phyloP scores from a whole-genome alignment of 2,329 filamentous ascomycete genomes.

The Aplosporella prunicola region DNA sequence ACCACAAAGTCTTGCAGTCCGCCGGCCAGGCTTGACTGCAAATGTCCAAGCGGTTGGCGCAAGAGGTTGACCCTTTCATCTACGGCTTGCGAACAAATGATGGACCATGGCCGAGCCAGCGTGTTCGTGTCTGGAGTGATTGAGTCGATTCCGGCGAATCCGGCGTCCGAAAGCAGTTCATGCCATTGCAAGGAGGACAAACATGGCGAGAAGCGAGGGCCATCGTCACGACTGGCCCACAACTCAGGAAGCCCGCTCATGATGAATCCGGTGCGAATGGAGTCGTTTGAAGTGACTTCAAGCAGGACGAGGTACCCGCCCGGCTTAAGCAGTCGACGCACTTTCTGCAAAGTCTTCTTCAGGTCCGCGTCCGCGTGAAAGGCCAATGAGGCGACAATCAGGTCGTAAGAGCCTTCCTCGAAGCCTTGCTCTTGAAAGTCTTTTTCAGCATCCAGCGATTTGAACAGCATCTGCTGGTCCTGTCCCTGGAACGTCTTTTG shows the following conservation, averaged over 20 bases:
- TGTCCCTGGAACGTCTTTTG: slow-evolving; percentile 1
- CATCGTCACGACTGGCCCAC: slow-evolving; percentile 26
- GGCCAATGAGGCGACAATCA: slow-evolving; percentile 14
- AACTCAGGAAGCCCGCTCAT: slow-evolving; percentile 21
- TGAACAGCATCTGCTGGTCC: slow-evolving; percentile 8
- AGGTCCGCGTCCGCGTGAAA: slow-evolving; percentile 14
- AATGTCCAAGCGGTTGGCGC: slow-evolving; percentile 12
- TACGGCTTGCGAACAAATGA: slow-evolving; percentile 13
- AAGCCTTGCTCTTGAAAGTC: slow-evolving; percentile 10
- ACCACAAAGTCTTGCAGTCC: too few relatives aligned
- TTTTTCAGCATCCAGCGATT: slow-evolving; percentile 9
- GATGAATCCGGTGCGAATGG: neutral
- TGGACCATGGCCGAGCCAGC: neutral
- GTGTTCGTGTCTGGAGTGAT: neutral
- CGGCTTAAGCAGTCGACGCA: neutral
- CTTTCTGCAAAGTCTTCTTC: slow-evolving; percentile 6
- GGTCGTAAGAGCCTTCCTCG: slow-evolving; percentile 11
- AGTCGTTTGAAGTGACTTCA: slow-evolving; percentile 25
- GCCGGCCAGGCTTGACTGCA: too few relatives aligned
- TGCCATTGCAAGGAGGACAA: neutral
- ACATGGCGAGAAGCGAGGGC: slow-evolving; percentile 18
- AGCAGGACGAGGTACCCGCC: slow-evolving; percentile 12
- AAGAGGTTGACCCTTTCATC: slow-evolving; percentile 13
- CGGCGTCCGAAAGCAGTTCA: neutral
- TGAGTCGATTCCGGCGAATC: neutral